Percentiles rank a stretch among this genome's conserved stretches.
These are phyloP conservation scores for Talaromyces albobiverticillius DNA, from an alignment of 2,329 filamentous ascomycete genomes.

Conservation along the genomic window DNA sequence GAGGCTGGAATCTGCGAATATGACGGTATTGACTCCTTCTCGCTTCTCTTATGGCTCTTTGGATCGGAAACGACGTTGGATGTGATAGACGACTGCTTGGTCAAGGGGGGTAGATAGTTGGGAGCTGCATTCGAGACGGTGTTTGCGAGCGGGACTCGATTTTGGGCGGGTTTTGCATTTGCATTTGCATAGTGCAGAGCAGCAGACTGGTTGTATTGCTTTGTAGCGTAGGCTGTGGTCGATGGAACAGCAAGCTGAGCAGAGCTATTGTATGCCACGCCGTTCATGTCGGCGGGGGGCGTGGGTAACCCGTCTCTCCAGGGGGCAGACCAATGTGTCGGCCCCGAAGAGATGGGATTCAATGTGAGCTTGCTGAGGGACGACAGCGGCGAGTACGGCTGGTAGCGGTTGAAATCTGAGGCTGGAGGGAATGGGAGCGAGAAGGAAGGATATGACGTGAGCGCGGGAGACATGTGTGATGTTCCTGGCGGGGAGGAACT, in stretches of 20 bases:
- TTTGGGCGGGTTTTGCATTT: constrained; percentile 1
- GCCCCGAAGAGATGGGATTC: constrained; percentile 16
- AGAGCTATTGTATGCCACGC: constrained; percentile 34
- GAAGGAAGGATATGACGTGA: constrained; percentile 25
- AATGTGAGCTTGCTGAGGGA: constrained; percentile 14
- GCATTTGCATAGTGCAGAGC: background rate
- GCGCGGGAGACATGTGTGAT: constrained; percentile 34
- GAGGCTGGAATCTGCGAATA: constrained; percentile 69
- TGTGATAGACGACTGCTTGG: constrained; percentile 23
- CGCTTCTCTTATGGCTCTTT: constrained; percentile 28
- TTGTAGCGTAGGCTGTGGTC: constrained; percentile 5
- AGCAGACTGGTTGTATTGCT: background rate
- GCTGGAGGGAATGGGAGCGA: constrained; percentile 27
- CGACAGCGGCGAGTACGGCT: constrained; percentile 11
- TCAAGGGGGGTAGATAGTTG: constrained; percentile 15
- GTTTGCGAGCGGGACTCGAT: constrained; percentile 12
- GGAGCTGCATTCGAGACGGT: constrained; percentile 14
- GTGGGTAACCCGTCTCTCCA: constrained; percentile 41
- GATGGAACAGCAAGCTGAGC: constrained; percentile 6
- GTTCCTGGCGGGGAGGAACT: constrained; percentile 16
- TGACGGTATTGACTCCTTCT: constrained; percentile 41
- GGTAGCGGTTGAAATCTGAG: constrained; percentile 21
- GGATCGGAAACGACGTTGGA: constrained; percentile 23
- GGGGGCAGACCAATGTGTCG: constrained; percentile 33
- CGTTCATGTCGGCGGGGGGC: constrained; percentile 41